These are phyloP conservation scores for Colletotrichum sp. DNA, from an alignment of 2,329 filamentous ascomycete genomes.

Conservation along the genomic window DNA sequence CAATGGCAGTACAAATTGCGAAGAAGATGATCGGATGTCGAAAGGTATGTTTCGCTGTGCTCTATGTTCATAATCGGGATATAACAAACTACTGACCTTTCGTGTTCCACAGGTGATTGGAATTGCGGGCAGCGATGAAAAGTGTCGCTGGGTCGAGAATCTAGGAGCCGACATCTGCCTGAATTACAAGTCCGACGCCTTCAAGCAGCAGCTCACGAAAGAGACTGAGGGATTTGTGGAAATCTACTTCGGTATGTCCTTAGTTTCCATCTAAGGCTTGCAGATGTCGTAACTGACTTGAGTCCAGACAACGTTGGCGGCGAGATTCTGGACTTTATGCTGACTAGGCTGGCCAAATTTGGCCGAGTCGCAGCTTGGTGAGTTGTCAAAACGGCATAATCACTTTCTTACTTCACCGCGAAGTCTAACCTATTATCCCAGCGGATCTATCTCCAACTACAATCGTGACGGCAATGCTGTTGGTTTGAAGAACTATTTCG, in stretches of 20 bases:
- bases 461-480: neutral
- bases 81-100: accelerated
- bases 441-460: neutral
- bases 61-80: neutral
- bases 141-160: neutral
- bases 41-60: neutral
- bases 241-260: neutral
- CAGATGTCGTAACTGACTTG: neutral
- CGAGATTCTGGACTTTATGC: neutral
- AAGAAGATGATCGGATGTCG: neutral
- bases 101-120: neutral
- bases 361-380: neutral
- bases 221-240: neutral
- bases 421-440: neutral
- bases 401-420: neutral
- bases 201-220: neutral
- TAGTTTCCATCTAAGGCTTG: accelerated
- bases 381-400: accelerated
- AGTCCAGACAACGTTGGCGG: neutral
- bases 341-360: neutral
- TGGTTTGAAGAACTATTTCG: neutral
- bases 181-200: neutral
- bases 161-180: neutral
- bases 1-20: neutral
- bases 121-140: neutral